Conservation (phyloP, 495 filamentous ascomycete species). For the Penicillium daleae region DNA sequence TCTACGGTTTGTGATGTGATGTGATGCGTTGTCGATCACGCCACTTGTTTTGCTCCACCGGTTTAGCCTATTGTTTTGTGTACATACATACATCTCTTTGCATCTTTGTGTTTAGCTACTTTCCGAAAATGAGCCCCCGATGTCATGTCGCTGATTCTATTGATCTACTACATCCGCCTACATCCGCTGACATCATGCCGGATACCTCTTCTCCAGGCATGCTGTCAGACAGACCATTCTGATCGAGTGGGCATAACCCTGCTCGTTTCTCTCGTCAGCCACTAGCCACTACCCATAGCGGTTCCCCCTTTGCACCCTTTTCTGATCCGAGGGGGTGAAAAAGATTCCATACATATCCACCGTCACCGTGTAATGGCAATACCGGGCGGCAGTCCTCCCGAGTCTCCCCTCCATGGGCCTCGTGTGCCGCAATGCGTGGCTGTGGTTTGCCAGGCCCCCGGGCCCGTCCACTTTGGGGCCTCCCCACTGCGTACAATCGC, state of each 20-base stretch:
- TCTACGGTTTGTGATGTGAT: conserved; percentile 51
- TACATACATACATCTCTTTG: conserved; percentile 5
- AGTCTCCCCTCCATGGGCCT: conserved; percentile 11
- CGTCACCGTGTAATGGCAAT: conserved; percentile 4
- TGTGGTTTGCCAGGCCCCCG: conserved; percentile 25
- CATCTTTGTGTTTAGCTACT: conserved; percentile 4
- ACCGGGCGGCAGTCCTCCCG: conserved; percentile 5
- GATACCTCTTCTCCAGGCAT: not conserved
- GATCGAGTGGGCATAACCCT: not conserved
- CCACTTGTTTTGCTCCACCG: not conserved
- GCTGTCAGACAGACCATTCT: not conserved
- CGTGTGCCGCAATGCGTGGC: conserved; percentile 19
- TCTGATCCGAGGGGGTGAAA: not conserved
- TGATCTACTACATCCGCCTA: not conserved
- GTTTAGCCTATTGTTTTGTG: not conserved
- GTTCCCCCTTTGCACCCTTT: not conserved
- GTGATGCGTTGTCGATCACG: conserved; percentile 19
- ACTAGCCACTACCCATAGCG: not conserved
- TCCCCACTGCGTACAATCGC: conserved; percentile 6
- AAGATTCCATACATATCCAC: not conserved
- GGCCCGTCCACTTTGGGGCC: conserved; percentile 2
- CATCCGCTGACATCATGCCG: not conserved
- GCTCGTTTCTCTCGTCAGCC: not conserved
- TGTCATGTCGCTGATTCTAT: conserved; percentile 4
- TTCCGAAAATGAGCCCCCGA: conserved; percentile 12